Evolutionary conservation across 2,329 filamentous ascomycete species (phyloP).

Genomic region (Xylaria sp.): DNA sequence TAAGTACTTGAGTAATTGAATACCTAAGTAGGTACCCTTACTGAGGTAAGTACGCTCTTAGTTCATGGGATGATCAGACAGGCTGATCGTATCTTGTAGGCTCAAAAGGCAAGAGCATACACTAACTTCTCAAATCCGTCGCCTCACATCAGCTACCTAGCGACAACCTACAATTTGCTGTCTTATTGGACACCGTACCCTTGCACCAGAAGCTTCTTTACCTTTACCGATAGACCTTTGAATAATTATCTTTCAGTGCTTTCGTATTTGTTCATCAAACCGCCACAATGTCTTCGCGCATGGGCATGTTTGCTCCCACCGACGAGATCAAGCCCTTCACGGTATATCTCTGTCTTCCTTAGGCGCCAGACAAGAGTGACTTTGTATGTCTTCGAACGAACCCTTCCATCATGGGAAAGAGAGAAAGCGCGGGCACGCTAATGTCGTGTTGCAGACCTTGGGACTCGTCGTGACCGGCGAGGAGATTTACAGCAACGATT

Average conservation of each 20-base stretch:
- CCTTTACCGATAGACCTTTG: neutral
- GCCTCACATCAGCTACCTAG: neutral
- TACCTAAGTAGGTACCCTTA: neutral
- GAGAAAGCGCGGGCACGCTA: neutral
- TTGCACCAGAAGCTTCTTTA: neutral
- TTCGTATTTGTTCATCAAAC: neutral
- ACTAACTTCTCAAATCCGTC: neutral
- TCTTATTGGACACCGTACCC: neutral
- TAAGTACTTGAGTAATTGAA: no score
- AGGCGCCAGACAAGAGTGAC: neutral
- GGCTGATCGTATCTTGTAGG: neutral
- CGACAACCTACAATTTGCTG: neutral
- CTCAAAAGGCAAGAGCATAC: neutral
- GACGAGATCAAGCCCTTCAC: neutral
- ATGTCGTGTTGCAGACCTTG: neutral
- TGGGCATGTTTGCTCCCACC: neutral
- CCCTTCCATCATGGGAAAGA: no score
- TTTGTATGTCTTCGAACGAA: neutral
- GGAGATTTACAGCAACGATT: neutral
- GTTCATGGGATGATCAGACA: neutral
- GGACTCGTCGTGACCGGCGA: neutral
- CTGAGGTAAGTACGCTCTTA: neutral
- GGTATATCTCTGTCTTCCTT: conserved; percentile 14
- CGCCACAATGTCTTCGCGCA: no score
- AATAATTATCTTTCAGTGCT: neutral